Percentiles rank a stretch among this genome's conserved stretches.
These are phyloP conservation scores for Hordeum vulgare DNA, from an alignment of 176 grass and related monocot genomes.

Conservation along the genomic window DNA sequence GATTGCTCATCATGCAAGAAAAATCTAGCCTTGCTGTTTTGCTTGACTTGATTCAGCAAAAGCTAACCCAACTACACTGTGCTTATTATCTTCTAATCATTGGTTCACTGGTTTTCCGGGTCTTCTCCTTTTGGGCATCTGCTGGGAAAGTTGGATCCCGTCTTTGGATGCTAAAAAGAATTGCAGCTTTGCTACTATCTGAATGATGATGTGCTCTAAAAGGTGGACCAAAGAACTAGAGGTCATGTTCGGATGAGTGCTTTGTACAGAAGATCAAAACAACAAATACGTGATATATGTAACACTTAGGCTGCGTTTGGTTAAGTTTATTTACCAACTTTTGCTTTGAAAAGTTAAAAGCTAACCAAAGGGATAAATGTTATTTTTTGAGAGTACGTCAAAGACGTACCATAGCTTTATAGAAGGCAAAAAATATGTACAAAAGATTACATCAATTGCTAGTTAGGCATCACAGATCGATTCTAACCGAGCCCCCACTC, in stretches of 20 bases:
- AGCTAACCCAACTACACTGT: background rate
- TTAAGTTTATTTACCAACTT: too few species aligned
- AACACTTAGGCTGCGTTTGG: too few species aligned
- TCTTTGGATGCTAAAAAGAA: constrained; percentile 22
- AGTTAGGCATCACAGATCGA: too few species aligned
- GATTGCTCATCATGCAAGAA: background rate
- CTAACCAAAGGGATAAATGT: too few species aligned
- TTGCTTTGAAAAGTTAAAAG: too few species aligned
- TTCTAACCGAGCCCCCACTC: too few species aligned
- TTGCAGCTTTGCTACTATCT: constrained; percentile 12
- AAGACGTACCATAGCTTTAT: too few species aligned
- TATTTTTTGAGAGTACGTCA: too few species aligned
- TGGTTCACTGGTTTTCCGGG: background rate
- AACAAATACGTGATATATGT: background rate
- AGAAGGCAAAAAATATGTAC: too few species aligned
- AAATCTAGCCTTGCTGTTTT: background rate
- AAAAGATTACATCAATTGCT: too few species aligned
- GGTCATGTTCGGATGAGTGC: constrained; percentile 27
- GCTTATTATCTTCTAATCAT: constrained; percentile 36
- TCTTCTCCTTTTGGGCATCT: constrained; percentile 27
- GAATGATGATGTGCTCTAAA: constrained; percentile 32
- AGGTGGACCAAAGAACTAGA: background rate
- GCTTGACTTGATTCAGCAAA: constrained; percentile 8
- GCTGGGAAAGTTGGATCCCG: constrained; percentile 11
- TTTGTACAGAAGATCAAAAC: background rate